phyloP scores from a whole-genome alignment of 2,329 filamentous ascomycete genomes.

The Aspergillus unguis region DNA sequence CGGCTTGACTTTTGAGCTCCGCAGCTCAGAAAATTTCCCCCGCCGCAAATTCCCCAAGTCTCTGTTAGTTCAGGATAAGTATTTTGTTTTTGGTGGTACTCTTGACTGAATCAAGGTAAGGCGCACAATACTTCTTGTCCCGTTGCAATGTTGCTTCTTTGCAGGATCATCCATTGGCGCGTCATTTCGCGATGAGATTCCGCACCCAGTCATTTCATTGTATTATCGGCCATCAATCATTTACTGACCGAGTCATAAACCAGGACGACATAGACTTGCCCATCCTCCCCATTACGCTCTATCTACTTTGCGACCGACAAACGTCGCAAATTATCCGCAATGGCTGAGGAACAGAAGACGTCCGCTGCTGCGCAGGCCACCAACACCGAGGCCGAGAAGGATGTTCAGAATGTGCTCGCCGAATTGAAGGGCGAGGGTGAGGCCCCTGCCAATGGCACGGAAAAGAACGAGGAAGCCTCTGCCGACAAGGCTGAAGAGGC shows the following conservation, averaged over 20 bases:
- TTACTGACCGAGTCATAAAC: constrained; percentile 9
- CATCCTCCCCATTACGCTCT: background rate
- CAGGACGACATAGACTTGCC: background rate
- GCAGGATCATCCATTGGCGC: constrained; percentile 2
- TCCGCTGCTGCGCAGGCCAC: constrained; percentile 28
- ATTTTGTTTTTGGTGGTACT: background rate
- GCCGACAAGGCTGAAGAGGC: constrained; percentile 20
- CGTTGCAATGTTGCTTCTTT: background rate
- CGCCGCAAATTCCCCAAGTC: constrained; percentile 6
- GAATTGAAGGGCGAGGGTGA: constrained; percentile 41
- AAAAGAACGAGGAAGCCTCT: constrained; percentile 23
- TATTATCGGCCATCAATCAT: background rate
- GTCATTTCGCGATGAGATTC: constrained; percentile 1
- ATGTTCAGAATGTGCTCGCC: constrained; percentile 45
- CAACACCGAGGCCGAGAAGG: constrained; percentile 45
- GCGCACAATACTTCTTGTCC: background rate
- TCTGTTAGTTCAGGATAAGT: background rate
- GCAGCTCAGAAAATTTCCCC: constrained; percentile 24
- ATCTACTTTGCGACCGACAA: background rate
- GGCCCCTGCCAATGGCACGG: constrained; percentile 14
- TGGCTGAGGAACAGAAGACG: constrained; percentile 39
- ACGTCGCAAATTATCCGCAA: constrained; percentile 18
- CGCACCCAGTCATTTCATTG: constrained; percentile 1
- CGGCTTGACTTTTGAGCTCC: constrained; percentile 15
- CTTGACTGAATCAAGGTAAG: constrained; percentile 2